phyloP scores from a whole-genome alignment of 2,329 filamentous ascomycete species.

The Xenosphaeropsis pyriputrescens region DNA sequence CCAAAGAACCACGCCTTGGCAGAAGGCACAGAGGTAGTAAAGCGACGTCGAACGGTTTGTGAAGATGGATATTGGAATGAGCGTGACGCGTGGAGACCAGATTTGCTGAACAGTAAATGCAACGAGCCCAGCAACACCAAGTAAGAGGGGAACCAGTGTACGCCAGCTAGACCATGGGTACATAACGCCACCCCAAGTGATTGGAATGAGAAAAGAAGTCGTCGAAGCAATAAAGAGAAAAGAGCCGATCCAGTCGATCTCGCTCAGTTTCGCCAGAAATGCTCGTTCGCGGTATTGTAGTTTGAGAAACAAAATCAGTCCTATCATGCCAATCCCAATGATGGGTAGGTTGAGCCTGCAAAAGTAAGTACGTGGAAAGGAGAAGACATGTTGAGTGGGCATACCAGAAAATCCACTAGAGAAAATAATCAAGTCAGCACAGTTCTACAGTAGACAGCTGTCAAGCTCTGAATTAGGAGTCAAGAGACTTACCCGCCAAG shows the following conservation, averaged over 20 bases:
- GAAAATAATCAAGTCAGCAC: too few species aligned
- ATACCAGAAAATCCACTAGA: too few species aligned
- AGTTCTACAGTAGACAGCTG: too few species aligned
- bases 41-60: background rate
- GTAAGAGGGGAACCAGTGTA: conserved; percentile 25
- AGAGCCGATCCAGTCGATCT: conserved; percentile 29
- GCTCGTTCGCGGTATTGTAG: conserved; percentile 17
- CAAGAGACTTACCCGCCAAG: too few species aligned
- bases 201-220: conserved; percentile 24
- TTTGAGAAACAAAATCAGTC: conserved; percentile 23
- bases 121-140: conserved; percentile 23
- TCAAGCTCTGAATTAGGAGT: too few species aligned
- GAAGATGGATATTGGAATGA: conserved; percentile 15
- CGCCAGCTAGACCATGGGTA: conserved; percentile 24
- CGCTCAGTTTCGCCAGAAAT: conserved; percentile 18
- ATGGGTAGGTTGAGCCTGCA: conserved; percentile 10
- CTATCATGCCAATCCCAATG: conserved; percentile 18
- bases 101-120: too few species aligned
- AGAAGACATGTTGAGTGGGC: conserved; percentile 30
- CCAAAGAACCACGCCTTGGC: background rate
- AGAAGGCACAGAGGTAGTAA: conserved; percentile 24
- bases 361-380: conserved; percentile 16
- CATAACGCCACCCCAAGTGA: conserved; percentile 26
- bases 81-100: too few species aligned
- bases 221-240: conserved; percentile 23